These are phyloP conservation scores for Fusarium camptoceras DNA, from an alignment of 2,329 filamentous ascomycete genomes.

Conservation along the genomic window DNA sequence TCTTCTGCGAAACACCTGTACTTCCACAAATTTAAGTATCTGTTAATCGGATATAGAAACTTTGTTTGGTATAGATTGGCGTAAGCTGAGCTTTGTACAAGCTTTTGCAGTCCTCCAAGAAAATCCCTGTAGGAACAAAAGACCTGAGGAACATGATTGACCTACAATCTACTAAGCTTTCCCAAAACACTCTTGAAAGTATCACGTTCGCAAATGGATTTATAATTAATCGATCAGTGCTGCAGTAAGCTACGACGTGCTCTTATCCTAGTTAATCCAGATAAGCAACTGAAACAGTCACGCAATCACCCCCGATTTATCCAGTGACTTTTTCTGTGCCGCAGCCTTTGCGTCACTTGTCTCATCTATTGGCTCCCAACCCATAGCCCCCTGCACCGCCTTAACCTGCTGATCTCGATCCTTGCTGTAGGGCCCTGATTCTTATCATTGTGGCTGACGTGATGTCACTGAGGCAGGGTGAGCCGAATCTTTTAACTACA, in stretches of 20 bases:
- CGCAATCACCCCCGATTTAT: not conserved
- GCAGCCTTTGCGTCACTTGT: not conserved
- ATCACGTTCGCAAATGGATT: not conserved
- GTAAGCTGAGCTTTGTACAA: not conserved
- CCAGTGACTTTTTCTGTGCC: not conserved
- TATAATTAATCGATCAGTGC: not conserved
- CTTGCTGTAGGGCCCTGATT: not conserved
- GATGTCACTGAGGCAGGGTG: not conserved
- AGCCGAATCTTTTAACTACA: not conserved
- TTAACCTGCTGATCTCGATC: not conserved
- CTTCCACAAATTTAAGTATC: too few species aligned
- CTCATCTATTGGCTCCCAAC: not conserved
- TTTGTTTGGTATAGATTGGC: not conserved
- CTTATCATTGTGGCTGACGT: slow-evolving; percentile 15
- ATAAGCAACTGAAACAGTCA: not conserved
- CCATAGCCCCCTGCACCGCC: slow-evolving; percentile 9
- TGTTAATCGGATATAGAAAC: not conserved
- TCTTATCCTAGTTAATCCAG: not conserved
- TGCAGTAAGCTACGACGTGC: not conserved
- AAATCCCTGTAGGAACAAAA: not conserved
- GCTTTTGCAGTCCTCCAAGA: not conserved
- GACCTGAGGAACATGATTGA: accelerated
- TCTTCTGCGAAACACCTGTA: not conserved
- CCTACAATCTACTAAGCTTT: not conserved
- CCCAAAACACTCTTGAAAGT: not conserved